These are phyloP conservation scores for Aspergillus clavatus DNA, from an alignment of 2,329 filamentous ascomycete genomes.

Conservation along the genomic window DNA sequence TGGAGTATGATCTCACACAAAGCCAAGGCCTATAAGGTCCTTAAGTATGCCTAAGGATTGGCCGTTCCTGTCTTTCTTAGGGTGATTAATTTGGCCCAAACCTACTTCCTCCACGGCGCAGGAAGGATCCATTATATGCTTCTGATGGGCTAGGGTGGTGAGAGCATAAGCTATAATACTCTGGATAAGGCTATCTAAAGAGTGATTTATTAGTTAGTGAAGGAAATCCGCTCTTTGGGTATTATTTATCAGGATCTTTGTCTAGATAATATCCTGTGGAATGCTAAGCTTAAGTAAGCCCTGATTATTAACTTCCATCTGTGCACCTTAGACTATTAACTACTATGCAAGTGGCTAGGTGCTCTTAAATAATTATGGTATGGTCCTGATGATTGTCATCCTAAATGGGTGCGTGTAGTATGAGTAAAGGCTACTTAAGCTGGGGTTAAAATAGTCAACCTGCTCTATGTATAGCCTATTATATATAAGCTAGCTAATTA, in stretches of 20 bases:
- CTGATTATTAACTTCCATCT: slow-evolving; percentile 12
- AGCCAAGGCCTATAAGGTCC: slow-evolving; percentile 21
- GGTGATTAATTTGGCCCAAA: slow-evolving; percentile 17
- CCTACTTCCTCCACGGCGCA: slow-evolving; percentile 21
- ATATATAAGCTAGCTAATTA: no score
- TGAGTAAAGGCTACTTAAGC: slow-evolving; percentile 3
- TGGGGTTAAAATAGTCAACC: no score
- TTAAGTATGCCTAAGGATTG: slow-evolving; percentile 19
- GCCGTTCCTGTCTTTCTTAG: slow-evolving; percentile 28
- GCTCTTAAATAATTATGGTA: slow-evolving; percentile 8
- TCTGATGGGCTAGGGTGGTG: slow-evolving; percentile 24
- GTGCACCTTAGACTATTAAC: slow-evolving; percentile 8
- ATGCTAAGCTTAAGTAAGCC: slow-evolving; percentile 8
- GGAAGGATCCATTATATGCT: slow-evolving; percentile 26
- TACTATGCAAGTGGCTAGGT: slow-evolving; percentile 4
- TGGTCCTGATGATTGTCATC: slow-evolving; percentile 6
- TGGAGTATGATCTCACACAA: slow-evolving; percentile 22
- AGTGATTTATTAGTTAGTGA: slow-evolving; percentile 8
- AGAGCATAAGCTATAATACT: slow-evolving; percentile 5
- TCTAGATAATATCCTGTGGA: slow-evolving; percentile 14
- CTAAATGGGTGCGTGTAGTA: slow-evolving; percentile 6
- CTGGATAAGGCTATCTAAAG: slow-evolving; percentile 3
- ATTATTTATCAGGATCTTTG: slow-evolving; percentile 12
- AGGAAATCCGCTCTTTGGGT: slow-evolving; percentile 10
- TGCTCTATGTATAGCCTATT: no score